Conservation (phyloP, 75 land plant species). For the Adiantum capillusveneris region DNA sequence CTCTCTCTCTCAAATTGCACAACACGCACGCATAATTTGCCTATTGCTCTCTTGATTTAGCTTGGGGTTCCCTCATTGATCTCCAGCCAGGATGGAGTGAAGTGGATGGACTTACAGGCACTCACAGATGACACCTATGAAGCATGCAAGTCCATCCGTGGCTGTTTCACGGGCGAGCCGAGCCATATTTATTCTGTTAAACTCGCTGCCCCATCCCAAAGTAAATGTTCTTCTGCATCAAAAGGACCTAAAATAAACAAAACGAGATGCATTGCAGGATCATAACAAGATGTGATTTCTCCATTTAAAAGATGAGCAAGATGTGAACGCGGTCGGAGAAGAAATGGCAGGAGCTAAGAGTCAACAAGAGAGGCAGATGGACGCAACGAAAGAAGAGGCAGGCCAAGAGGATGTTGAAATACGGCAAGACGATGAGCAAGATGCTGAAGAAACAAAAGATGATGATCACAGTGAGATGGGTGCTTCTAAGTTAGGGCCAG, state of each 20-base stretch:
- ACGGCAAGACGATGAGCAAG: slow-evolving; percentile 5
- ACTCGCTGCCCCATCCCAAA: too few relatives aligned
- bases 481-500: not conserved
- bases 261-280: too few relatives aligned
- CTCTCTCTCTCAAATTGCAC: too few relatives aligned
- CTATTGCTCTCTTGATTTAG: not conserved
- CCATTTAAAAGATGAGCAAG: too few relatives aligned
- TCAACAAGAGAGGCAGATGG: slow-evolving; percentile 12
- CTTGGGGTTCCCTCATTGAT: not conserved
- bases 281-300: too few relatives aligned
- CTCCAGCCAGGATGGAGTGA: slow-evolving; percentile 34
- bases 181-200: slow-evolving; percentile 16
- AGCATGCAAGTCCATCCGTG: slow-evolving; percentile 25
- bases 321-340: too few relatives aligned
- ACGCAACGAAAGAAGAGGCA: slow-evolving; percentile 21
- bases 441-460: not conserved
- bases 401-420: slow-evolving; percentile 14
- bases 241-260: too few relatives aligned
- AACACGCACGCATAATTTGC: too few relatives aligned
- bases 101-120: slow-evolving; percentile 33
- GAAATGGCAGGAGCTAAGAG: not conserved
- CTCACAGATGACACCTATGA: slow-evolving; percentile 20
- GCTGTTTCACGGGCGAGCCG: slow-evolving; percentile 34
- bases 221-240: too few relatives aligned
- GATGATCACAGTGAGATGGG: too few relatives aligned